Evolutionary conservation across 495 filamentous ascomycete genomes (phyloP).

Genomic region (Aspergillus ostianus): DNA sequence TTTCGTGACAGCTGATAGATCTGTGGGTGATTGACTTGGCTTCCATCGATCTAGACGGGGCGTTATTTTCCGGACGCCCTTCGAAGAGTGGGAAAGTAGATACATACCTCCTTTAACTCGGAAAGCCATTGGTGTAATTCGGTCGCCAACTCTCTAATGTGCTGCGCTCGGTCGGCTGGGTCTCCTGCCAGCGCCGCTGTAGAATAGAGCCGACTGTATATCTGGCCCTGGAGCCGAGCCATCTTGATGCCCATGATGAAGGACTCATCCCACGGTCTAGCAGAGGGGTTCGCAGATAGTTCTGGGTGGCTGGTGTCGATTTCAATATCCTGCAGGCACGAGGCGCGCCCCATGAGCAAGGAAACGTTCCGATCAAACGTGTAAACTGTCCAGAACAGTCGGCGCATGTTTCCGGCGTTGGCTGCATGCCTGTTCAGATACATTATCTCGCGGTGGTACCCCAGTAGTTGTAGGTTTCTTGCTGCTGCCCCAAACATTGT

Average conservation of each 20-base stretch:
- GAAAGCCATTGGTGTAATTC: constrained; percentile 1
- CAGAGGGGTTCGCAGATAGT: constrained; percentile 10
- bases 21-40: background rate
- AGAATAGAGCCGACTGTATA: constrained; percentile 17
- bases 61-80: too few species aligned
- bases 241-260: constrained; percentile 18
- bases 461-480: constrained; percentile 18
- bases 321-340: constrained; percentile 19
- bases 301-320: constrained; percentile 18
- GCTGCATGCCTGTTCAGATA: constrained; percentile 6
- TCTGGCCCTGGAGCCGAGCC: constrained; percentile 14
- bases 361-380: constrained; percentile 23
- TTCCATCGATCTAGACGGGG: background rate
- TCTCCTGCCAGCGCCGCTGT: constrained; percentile 1
- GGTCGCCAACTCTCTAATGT: constrained; percentile 7
- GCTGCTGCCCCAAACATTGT: constrained; percentile 13
- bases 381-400: constrained; percentile 25
- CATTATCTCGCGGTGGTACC: constrained; percentile 19
- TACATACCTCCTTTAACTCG: too few species aligned
- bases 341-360: constrained; percentile 20
- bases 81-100: too few species aligned
- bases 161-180: constrained; percentile 5
- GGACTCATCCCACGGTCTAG: constrained; percentile 23
- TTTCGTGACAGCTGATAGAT: background rate
- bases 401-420: constrained; percentile 15